Evolutionary conservation across 345 rosid species (phyloP), one percentile per base, ranked within the genome.

Genomic region (Cardamine resedifolia): DNA sequence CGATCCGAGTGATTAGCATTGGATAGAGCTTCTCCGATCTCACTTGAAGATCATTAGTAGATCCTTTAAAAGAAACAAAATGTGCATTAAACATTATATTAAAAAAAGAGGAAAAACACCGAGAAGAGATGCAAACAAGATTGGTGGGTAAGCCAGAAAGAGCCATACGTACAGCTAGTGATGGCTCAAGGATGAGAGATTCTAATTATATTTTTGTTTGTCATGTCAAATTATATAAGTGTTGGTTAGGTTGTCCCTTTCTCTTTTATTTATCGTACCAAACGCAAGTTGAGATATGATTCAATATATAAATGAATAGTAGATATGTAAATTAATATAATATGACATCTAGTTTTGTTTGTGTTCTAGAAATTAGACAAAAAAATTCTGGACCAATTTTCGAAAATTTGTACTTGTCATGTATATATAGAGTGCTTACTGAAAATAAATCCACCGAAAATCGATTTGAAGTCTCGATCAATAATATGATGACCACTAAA

Each of bases 1-100:
- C 92, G 7, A 82, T 90, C 75, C 79, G 58, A 30, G 84, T 89
- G 43, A 38, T 79, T 15, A 76, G 82, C 0, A 28, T 84, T 23
- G n/a, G 44, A 61, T 36, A n/a, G 16, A 19, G 36, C 30, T 48
- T 33, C 58, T 34, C 64, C 24, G 5, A 30, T 62, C 53, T 39
- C 41, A 36, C 23, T 26, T 15, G 48, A 55, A 53, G 47, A 44
- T 20, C 19, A 45, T 64, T 45, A 45, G 20, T 30, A 28, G 26
- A 39, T 15, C 56, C 6, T 31, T 52, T 2, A 15, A 39, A 21
- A 19, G n/a, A 55, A 27, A 24, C 27, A 48, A 26, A 14, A 0
- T 65, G 66, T 57, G 58, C 55, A 27, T 34, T 21, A 58, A 48
- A 38, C 14, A 27, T 24, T 28, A 11, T 64, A 26, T 47, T 18